Percentiles rank a stretch among this genome's conserved stretches.
phyloP scores from a whole-genome alignment of 1,284 basidiomycete genomes.

The Ceratobasidium sp. region DNA sequence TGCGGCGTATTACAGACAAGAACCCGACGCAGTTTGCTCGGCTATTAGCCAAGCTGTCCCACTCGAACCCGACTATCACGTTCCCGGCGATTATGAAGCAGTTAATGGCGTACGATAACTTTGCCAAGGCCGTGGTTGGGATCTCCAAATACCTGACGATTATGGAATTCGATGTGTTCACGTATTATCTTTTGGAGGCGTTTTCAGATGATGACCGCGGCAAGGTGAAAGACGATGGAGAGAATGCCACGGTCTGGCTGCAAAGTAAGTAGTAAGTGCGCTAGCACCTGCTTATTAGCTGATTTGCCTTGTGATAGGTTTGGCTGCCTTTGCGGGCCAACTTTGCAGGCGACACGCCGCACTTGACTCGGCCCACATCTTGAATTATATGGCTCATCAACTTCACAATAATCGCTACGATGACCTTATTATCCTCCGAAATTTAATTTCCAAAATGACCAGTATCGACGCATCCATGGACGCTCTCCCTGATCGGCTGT shows the following conservation, averaged over 20 bases:
- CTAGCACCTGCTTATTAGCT: constrained; percentile 21
- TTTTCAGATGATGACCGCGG: constrained; percentile 87
- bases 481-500: constrained; percentile 88
- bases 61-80: constrained; percentile 93
- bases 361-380: constrained; percentile 84
- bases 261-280: constrained; percentile 75
- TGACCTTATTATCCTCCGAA: constrained; percentile 91
- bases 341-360: constrained; percentile 85
- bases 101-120: constrained; percentile 96
- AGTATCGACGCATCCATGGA: constrained; percentile 88
- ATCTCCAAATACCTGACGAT: constrained; percentile 90
- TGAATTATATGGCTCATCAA: constrained; percentile 94
- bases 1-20: constrained; percentile 85
- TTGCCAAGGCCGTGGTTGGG: constrained; percentile 91
- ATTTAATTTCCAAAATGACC: constrained; percentile 95
- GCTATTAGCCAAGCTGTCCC: constrained; percentile 92
- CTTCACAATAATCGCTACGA: constrained; percentile 85
- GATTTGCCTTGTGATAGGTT: constrained; percentile 63
- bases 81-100: constrained; percentile 93
- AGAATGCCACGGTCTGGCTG: constrained; percentile 92
- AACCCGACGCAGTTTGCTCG: constrained; percentile 76
- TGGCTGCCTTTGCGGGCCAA: constrained; percentile 89
- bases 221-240: constrained; percentile 92
- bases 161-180: constrained; percentile 94
- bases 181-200: constrained; percentile 90